These are phyloP conservation scores for Fusarium secorum DNA, from an alignment of 2,329 filamentous ascomycete species.

Conservation along the genomic window DNA sequence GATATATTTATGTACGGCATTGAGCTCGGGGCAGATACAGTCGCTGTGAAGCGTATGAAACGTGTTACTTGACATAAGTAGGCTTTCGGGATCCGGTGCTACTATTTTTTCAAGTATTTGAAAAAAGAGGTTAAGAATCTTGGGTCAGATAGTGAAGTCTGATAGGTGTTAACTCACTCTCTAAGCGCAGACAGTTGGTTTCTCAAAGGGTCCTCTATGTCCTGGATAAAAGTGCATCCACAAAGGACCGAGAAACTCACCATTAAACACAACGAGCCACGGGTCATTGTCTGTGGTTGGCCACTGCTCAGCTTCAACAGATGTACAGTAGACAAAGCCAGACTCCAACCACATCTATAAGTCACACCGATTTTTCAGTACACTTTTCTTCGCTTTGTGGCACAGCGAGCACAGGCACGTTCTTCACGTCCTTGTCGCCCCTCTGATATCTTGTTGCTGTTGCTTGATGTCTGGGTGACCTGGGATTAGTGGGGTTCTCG, in stretches of 20 bases:
- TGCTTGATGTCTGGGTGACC: background rate
- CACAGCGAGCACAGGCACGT: too few species aligned
- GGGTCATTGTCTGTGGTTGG: too few species aligned
- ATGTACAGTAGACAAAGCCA: too few species aligned
- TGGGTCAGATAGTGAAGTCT: background rate
- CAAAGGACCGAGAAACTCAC: background rate
- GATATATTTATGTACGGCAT: background rate
- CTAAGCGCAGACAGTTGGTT: background rate
- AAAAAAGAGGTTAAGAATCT: background rate
- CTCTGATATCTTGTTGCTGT: background rate
- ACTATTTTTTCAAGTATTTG: background rate
- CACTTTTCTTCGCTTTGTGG: background rate
- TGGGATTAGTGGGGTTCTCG: background rate
- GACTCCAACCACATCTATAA: too few species aligned
- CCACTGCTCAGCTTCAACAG: too few species aligned
- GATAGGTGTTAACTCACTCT: background rate
- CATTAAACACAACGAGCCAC: too few species aligned
- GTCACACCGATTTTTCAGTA: fast-evolving
- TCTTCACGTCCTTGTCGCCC: background rate
- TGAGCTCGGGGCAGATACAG: background rate
- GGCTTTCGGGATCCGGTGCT: background rate
- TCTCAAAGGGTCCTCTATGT: background rate
- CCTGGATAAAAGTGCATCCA: background rate
- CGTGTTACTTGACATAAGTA: background rate
- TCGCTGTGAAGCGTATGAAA: background rate